Evolutionary conservation across 176 grass and related monocot species (phyloP).

Genomic region (Oryza meridionalis): DNA sequence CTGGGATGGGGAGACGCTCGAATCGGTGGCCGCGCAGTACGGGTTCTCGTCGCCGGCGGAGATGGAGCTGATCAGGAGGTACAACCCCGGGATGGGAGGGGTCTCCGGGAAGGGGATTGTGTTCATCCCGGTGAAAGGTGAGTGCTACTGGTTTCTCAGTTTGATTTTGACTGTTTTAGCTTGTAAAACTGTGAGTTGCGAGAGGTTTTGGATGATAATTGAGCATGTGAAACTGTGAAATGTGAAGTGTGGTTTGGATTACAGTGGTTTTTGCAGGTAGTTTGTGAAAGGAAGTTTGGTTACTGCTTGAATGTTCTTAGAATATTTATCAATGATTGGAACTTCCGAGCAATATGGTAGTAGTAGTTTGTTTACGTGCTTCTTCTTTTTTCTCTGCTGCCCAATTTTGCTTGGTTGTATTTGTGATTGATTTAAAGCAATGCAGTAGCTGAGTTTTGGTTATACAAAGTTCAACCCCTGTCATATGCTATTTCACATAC

Average conservation of each 20-base stretch:
- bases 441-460: background rate
- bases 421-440: background rate
- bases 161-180: background rate
- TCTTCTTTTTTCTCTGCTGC: too few species aligned
- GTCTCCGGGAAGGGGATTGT: conserved; percentile 48
- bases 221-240: background rate
- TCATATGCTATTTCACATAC: background rate
- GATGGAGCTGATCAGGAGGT: conserved; percentile 48
- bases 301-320: background rate
- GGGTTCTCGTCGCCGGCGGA: conserved; percentile 42
- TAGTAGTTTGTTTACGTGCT: background rate
- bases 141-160: background rate
- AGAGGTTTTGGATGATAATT: background rate
- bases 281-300: background rate
- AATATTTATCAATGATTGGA: background rate
- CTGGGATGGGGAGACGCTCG: conserved; percentile 49
- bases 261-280: background rate
- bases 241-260: background rate
- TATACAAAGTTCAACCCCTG: background rate
- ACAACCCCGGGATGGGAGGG: conserved; percentile 56
- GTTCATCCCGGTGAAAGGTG: conserved; percentile 64
- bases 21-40: conserved; percentile 41
- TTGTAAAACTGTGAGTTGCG: background rate
- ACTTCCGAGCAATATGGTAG: background rate
- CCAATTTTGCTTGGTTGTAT: background rate